These are phyloP conservation scores for Capronia coronata DNA, from an alignment of 2,329 filamentous ascomycete species.

Conservation along the genomic window DNA sequence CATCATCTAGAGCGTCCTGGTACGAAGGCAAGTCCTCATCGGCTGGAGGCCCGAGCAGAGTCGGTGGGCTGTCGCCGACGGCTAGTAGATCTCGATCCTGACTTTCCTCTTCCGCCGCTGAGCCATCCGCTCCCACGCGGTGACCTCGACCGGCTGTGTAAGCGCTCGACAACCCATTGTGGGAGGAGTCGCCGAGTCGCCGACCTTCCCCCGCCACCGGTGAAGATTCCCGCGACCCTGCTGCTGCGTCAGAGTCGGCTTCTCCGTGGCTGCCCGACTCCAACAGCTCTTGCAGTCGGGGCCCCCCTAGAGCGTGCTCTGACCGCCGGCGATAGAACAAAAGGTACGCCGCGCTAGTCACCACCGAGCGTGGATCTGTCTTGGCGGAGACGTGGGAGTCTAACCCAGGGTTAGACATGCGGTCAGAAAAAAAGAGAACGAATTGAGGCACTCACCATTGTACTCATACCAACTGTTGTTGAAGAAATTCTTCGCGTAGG, in stretches of 20 bases:
- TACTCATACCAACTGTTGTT: constrained; percentile 92
- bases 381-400: constrained; percentile 66
- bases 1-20: constrained; percentile 14
- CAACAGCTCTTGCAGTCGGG: constrained; percentile 64
- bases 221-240: constrained; percentile 41
- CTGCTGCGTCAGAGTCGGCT: constrained; percentile 43
- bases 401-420: constrained; percentile 35
- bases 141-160: constrained; percentile 66
- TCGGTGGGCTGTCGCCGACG: constrained; percentile 27
- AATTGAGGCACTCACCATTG: constrained; percentile 61
- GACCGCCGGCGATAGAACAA: constrained; percentile 92
- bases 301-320: constrained; percentile 67
- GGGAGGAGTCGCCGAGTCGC: constrained; percentile 83
- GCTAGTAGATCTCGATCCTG: constrained; percentile 31
- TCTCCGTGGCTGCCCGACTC: constrained; percentile 53
- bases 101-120: constrained; percentile 37
- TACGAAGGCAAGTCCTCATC: constrained; percentile 33
- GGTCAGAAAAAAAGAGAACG: not conserved
- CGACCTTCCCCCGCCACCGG: constrained; percentile 69
- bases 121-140: constrained; percentile 59
- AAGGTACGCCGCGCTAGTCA: constrained; percentile 77
- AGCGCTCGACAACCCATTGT: constrained; percentile 85
- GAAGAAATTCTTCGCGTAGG: constrained; percentile 85
- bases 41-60: constrained; percentile 13
- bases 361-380: constrained; percentile 55